Evolutionary conservation across 148 eudicot species (phyloP).

Genomic region (Camellia granthamiana): DNA sequence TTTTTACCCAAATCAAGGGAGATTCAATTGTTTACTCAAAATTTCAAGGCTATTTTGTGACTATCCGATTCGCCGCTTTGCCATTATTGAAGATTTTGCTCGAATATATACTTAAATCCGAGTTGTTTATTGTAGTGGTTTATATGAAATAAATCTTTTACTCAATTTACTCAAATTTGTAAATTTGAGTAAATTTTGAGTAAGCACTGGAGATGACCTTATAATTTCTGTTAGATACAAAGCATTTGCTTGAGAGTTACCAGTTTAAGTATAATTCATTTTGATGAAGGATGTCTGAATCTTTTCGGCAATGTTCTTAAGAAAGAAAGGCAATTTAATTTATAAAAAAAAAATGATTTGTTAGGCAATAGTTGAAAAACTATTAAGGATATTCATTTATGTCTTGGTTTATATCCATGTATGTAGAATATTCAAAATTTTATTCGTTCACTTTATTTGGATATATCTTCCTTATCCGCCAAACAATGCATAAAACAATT

Average conservation of each 20-base stretch:
- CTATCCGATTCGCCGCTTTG: no score
- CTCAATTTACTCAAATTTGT: no score
- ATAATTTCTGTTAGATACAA: background rate
- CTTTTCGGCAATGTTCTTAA: background rate
- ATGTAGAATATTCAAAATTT: background rate
- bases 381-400: background rate
- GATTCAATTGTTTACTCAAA: no score
- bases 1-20: no score
- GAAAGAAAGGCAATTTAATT: background rate
- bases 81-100: no score
- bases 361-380: background rate
- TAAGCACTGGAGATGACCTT: no score
- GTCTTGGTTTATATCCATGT: background rate
- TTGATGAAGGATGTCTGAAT: background rate
- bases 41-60: no score
- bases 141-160: no score
- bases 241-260: background rate
- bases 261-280: background rate
- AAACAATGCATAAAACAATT: background rate
- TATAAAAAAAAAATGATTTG: no score
- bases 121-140: no score
- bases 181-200: no score
- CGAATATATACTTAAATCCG: no score
- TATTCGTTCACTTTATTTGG: background rate
- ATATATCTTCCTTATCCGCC: background rate